Evolutionary conservation across 164 flowering plant species (phyloP).

Genomic region (Magnolia kwangsiensis): DNA sequence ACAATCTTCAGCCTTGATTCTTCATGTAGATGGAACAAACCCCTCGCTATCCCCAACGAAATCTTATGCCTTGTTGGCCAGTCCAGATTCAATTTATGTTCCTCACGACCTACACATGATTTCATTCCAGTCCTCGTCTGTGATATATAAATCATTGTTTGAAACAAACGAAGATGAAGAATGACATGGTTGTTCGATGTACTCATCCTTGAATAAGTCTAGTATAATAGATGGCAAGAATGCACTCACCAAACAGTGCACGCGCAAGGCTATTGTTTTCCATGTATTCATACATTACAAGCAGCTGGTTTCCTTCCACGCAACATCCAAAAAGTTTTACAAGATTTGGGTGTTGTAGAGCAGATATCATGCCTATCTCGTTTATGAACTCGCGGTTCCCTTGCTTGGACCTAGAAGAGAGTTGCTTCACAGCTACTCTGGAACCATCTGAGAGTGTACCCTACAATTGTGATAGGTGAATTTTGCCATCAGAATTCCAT

Average conservation of each 20-base stretch:
- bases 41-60: slow-evolving; percentile 55
- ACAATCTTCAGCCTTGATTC: slow-evolving; percentile 64
- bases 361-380: slow-evolving; percentile 62
- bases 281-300: slow-evolving; percentile 54
- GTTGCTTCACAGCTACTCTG: slow-evolving; percentile 54
- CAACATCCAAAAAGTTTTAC: slow-evolving; percentile 55
- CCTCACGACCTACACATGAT: slow-evolving; percentile 31
- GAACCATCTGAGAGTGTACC: slow-evolving; percentile 40
- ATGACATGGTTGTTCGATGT: not conserved
- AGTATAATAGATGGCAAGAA: not conserved
- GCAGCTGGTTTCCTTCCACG: slow-evolving; percentile 44
- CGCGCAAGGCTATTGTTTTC: slow-evolving; percentile 54
- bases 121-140: not conserved
- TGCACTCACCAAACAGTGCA: slow-evolving; percentile 38
- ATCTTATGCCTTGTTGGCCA: slow-evolving; percentile 62
- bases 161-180: not conserved
- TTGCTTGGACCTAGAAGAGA: slow-evolving; percentile 56
- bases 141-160: not conserved
- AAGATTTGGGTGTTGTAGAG: slow-evolving; percentile 58
- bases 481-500: slow-evolving; percentile 1
- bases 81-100: slow-evolving; percentile 31
- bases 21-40: slow-evolving; percentile 61
- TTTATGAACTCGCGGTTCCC: slow-evolving; percentile 66
- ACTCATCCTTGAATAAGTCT: not conserved
- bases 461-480: not conserved